These are phyloP conservation scores for Conticribra weissflogii DNA, from an alignment of 108 stramenopile genomes.

Conservation along the genomic window DNA sequence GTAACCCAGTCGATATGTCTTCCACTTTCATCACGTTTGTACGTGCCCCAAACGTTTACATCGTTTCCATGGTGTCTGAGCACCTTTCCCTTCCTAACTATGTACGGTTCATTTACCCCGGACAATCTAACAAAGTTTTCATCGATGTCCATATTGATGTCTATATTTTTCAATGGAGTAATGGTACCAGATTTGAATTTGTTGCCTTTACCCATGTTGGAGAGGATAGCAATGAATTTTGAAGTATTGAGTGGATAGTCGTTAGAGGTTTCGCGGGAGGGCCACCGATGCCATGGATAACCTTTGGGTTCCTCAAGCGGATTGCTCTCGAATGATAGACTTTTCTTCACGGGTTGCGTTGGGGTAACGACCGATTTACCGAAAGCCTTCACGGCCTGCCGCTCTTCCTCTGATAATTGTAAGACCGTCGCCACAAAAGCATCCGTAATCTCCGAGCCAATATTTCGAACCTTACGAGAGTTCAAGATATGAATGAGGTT, in stretches of 20 bases:
- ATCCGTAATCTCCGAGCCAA: slow-evolving; percentile 5
- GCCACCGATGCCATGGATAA: neutral
- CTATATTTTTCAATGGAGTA: neutral
- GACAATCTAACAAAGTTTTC: neutral
- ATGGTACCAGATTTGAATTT: neutral
- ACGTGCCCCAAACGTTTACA: neutral
- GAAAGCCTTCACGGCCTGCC: slow-evolving; percentile 4
- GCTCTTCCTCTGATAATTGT: slow-evolving; percentile 23
- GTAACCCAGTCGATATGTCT: neutral
- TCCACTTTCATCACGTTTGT: neutral
- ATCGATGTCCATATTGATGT: too few species aligned
- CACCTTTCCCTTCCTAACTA: neutral
- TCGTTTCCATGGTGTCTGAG: neutral
- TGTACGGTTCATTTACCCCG: neutral
- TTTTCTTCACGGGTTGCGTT: neutral
- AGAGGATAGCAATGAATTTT: neutral
- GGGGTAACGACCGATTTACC: slow-evolving; percentile 4
- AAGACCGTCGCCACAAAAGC: slow-evolving; percentile 12
- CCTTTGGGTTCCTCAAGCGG: neutral
- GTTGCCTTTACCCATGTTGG: neutral
- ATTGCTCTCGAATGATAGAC: neutral
- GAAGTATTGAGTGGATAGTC: neutral
- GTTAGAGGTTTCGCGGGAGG: neutral
- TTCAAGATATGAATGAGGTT: slow-evolving; percentile 26
- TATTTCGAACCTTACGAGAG: slow-evolving; percentile 14